A percentile compares a stretch with the other conserved stretches of the same genome.
Evolutionary conservation across 805 yeast genomes (phyloP).

Genomic region (Kazachstania bromeliacearum): DNA sequence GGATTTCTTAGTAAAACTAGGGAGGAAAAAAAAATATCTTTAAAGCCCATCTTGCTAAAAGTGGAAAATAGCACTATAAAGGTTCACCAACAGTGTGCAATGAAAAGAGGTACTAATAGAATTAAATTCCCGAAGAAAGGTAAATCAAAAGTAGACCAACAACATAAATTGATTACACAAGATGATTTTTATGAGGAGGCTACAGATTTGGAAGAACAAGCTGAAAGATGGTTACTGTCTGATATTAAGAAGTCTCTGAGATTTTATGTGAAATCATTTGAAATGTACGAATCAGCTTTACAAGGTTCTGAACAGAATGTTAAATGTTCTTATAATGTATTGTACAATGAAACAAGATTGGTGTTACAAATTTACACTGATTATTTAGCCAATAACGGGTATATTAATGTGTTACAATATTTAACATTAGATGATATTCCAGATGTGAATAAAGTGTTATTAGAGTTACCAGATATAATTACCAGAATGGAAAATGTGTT

Average conservation of each 20-base stretch:
- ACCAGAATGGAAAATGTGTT: conserved; percentile 16
- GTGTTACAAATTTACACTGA: conserved; percentile 24
- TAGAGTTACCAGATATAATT: conserved; percentile 14
- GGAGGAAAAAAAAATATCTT: no score
- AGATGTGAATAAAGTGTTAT: conserved; percentile 9
- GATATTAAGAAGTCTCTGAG: conserved; percentile 25
- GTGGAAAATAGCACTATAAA: no score
- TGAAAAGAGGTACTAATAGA: neutral
- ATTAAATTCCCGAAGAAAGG: conserved; percentile 7
- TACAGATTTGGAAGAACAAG: conserved; percentile 26
- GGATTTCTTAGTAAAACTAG: no score
- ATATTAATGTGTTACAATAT: conserved; percentile 23
- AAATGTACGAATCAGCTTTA: conserved; percentile 29
- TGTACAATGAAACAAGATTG: conserved; percentile 26
- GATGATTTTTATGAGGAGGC: conserved; percentile 28
- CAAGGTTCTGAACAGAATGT: conserved; percentile 16
- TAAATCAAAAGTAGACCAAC: conserved; percentile 7
- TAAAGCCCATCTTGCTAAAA: no score
- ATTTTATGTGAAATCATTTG: conserved; percentile 21
- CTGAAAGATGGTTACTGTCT: conserved; percentile 29
- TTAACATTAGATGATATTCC: conserved; percentile 21
- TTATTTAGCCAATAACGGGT: conserved; percentile 23
- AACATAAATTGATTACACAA: conserved; percentile 14
- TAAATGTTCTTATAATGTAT: conserved; percentile 29
- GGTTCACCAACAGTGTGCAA: neutral